Evolutionary conservation across 495 filamentous ascomycete species (phyloP).

Genomic region (Xylona heveae): DNA sequence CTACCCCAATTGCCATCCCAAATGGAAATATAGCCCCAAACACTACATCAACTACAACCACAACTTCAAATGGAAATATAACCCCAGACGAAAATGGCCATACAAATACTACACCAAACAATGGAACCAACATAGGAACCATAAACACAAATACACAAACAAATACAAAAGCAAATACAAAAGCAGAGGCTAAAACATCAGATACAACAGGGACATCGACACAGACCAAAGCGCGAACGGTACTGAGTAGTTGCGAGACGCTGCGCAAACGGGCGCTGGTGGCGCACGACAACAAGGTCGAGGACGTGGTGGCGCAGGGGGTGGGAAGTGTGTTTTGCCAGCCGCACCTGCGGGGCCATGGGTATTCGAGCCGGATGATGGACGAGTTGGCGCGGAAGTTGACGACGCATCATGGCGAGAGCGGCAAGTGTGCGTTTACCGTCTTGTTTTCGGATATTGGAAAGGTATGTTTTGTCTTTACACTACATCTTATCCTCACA

Average conservation of each 20-base stretch:
- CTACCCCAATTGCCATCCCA: too few species aligned
- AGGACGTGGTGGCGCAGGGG: slow-evolving; percentile 52
- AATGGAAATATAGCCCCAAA: too few species aligned
- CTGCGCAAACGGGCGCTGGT: slow-evolving; percentile 54
- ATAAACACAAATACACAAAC: too few species aligned
- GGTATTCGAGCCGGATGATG: slow-evolving; percentile 62
- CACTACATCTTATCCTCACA: not conserved
- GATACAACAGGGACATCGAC: too few species aligned
- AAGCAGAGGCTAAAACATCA: too few species aligned
- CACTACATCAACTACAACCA: too few species aligned
- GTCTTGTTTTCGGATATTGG: slow-evolving; percentile 90
- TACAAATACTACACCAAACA: too few species aligned
- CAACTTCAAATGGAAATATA: too few species aligned
- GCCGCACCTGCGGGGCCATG: slow-evolving; percentile 43
- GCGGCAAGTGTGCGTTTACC: slow-evolving; percentile 30
- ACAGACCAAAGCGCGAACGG: slow-evolving; percentile 24
- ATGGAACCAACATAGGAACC: too few species aligned
- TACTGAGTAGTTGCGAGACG: slow-evolving; percentile 68
- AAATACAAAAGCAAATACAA: not conserved
- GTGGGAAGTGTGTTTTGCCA: slow-evolving; percentile 78
- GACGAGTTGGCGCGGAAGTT: slow-evolving; percentile 31
- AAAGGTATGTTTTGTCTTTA: slow-evolving; percentile 25
- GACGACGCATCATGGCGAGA: slow-evolving; percentile 25
- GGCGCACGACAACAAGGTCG: slow-evolving; percentile 22
- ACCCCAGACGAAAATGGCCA: too few species aligned